Base-by-base conservation (phyloP, 2,329 filamentous ascomycete species). In the Sporothrix inflata region DNA sequence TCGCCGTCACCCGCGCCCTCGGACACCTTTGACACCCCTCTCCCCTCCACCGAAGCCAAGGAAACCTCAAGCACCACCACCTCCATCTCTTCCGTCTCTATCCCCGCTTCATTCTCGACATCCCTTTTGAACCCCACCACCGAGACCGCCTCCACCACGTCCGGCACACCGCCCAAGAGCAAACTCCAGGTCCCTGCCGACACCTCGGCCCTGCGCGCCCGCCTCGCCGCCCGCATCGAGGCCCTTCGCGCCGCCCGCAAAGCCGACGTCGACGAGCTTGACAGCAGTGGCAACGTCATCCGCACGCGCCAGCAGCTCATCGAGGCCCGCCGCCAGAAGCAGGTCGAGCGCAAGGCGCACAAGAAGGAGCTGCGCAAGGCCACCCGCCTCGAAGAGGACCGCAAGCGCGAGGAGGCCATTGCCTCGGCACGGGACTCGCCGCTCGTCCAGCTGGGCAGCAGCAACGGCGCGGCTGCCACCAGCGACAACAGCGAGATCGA, bases 301-400 rank as follows among this genome's bases (percentile, higher is more conserved):
- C 90, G 92, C 75, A 97, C 93, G 74, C 89, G 96, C 74, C 92
- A 97, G 82, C 94, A 98, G 79, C 87, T 99, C 14, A 94, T 99
- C 77, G 96, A 98, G 81, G 89, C 93, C 60, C 89, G 96, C 55
- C 89, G 96, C 75, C 90, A 90, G 79, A 98, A 97, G 83, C 92
- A 97, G 80, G 91, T 93, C 73, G 90, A 94, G 80, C 90, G 94
- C 74, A 95, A 94, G 80, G 90, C 90, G 27, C 92, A 95, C 78
- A 98, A 97, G 84, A 96, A 97, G 82, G 92, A 95, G 78, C 84
- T 94, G 73, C 89, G 94, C 60, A 85, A 88, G 75, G 87, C 92
- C 77, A 91, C 92, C 24, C 95, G 92, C 79, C 88, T 92, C 69
- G 94, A 97, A 77, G 94, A 96, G 80, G 90, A 94, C 72, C 83